Evolutionary conservation across 495 filamentous ascomycete species (phyloP).

Genomic region (Penicillium chermesinum): DNA sequence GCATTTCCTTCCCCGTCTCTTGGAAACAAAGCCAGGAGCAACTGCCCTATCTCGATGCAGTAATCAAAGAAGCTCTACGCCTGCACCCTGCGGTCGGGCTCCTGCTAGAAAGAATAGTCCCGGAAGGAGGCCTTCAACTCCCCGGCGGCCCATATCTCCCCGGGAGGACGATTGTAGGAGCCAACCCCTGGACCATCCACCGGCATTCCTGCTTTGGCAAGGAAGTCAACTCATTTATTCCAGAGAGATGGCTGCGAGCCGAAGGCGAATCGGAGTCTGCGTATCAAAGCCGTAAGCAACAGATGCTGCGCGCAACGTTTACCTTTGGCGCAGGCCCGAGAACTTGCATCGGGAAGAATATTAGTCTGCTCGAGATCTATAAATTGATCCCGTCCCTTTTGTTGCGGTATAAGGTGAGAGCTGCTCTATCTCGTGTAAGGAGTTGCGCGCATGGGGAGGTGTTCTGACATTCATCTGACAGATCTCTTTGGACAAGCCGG

Average conservation of each 20-base stretch:
- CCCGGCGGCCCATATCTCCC: constrained; percentile 49
- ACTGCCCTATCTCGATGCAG: constrained; percentile 58
- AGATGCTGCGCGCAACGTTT: constrained; percentile 19
- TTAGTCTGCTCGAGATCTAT: constrained; percentile 70
- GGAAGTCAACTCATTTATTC: constrained; percentile 37
- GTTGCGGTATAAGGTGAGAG: constrained; percentile 52
- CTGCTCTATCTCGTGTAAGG: neutral
- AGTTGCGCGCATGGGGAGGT: neutral
- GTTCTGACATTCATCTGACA: constrained; percentile 4
- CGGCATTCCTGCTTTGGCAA: constrained; percentile 11
- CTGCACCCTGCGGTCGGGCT: constrained; percentile 58
- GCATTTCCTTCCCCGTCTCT: constrained; percentile 29
- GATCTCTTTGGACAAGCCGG: constrained; percentile 23
- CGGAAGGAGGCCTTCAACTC: constrained; percentile 24
- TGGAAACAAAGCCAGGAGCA: constrained; percentile 40
- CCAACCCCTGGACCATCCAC: constrained; percentile 25
- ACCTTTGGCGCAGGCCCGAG: constrained; percentile 59
- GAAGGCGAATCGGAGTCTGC: constrained; percentile 40
- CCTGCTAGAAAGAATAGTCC: constrained; percentile 47
- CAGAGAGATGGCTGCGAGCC: constrained; percentile 49
- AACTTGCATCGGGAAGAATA: constrained; percentile 69
- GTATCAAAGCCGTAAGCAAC: constrained; percentile 12
- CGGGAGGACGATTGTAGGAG: constrained; percentile 61
- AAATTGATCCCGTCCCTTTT: constrained; percentile 71
- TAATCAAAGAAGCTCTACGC: constrained; percentile 62